A percentile compares a stretch with the other conserved stretches of the same genome.
Conservation (phyloP, 1,139 yeast species). For the Blastobotrys arbuscula region DNA sequence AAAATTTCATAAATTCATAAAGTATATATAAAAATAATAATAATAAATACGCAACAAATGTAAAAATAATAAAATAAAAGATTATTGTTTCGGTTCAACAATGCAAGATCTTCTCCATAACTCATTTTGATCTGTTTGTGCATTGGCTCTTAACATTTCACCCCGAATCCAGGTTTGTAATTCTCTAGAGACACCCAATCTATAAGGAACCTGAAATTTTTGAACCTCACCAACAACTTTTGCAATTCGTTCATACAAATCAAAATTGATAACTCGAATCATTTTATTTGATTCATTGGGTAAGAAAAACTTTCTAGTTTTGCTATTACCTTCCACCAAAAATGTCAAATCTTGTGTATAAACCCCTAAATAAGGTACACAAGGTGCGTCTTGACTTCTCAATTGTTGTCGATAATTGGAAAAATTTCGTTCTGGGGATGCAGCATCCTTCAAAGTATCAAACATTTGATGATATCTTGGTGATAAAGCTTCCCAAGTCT, state of each 20-base stretch:
- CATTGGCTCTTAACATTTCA: slow-evolving; percentile 34
- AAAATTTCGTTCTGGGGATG: slow-evolving; percentile 83
- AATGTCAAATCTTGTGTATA: slow-evolving; percentile 84
- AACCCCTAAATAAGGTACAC: slow-evolving; percentile 81
- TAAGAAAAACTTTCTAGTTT: slow-evolving; percentile 39
- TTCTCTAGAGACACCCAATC: slow-evolving; percentile 23
- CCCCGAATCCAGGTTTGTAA: slow-evolving; percentile 33
- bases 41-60: neutral
- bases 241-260: slow-evolving; percentile 71
- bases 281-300: slow-evolving; percentile 15
- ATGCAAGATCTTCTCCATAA: slow-evolving; percentile 36
- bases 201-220: slow-evolving; percentile 61
- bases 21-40: neutral
- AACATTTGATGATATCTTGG: slow-evolving; percentile 62
- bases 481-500: slow-evolving; percentile 61
- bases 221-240: slow-evolving; percentile 74
- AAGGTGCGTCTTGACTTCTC: slow-evolving; percentile 54
- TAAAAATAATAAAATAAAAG: neutral
- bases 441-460: slow-evolving; percentile 60
- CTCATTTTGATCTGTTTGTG: slow-evolving; percentile 29
- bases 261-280: slow-evolving; percentile 64
- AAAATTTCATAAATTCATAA: neutral
- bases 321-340: slow-evolving; percentile 81
- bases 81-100: slow-evolving; percentile 31
- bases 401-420: slow-evolving; percentile 65